Evolutionary conservation across 257 asterid species (phyloP).

Genomic region (Lithospermum erythrorhizon): DNA sequence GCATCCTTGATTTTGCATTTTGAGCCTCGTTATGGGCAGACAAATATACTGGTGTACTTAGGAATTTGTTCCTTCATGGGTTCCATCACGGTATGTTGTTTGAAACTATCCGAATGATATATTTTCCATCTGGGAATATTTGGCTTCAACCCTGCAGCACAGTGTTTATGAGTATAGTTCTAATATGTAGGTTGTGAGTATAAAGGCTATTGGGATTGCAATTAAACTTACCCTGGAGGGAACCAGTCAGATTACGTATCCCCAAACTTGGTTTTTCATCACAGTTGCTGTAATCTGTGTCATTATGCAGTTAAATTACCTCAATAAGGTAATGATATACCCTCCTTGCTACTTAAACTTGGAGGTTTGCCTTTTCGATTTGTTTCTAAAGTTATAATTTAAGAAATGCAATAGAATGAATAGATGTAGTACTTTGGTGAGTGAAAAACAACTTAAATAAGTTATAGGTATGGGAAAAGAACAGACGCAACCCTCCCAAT

Average conservation of each 20-base stretch:
- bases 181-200: constrained; percentile 60
- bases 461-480: too few species aligned
- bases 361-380: background rate
- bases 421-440: too few species aligned
- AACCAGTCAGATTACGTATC: constrained; percentile 52
- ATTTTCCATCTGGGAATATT: constrained; percentile 1
- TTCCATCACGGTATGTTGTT: constrained; percentile 31
- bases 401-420: too few species aligned
- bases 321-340: constrained; percentile 52
- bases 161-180: background rate
- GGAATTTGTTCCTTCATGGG: constrained; percentile 44
- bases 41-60: constrained; percentile 33
- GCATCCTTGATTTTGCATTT: constrained; percentile 26
- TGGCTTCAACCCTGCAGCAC: background rate
- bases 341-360: constrained; percentile 1
- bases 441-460: too few species aligned
- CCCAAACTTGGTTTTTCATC: constrained; percentile 70
- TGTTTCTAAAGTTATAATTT: background rate
- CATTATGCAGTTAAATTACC: constrained; percentile 67
- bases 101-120: background rate
- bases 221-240: constrained; percentile 83
- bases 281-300: constrained; percentile 52
- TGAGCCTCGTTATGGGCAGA: constrained; percentile 34
- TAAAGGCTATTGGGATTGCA: constrained; percentile 86
- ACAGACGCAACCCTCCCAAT: too few species aligned